Evolutionary conservation across 1,284 basidiomycete genomes (phyloP), one percentile per base, ranked within the genome.

Genomic region (Melampsora larici-populina): DNA sequence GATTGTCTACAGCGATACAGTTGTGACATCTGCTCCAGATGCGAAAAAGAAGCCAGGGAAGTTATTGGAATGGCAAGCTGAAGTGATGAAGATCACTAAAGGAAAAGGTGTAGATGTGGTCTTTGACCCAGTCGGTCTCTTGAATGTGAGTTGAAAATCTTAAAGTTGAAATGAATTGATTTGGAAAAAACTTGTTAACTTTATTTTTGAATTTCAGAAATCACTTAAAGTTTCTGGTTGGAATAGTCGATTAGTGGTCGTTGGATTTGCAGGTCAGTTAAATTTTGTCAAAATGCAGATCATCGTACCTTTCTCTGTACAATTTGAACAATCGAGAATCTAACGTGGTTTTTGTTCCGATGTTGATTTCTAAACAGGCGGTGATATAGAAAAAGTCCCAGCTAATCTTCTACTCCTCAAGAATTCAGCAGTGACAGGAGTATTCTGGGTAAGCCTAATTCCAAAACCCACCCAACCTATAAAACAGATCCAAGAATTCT

Each of bases 221-320:
- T 89, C 88, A 40, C 83, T 97, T 79, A 96, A 96, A 84, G 95
- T 93, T 83, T 93, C 96, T 78, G 92, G 91, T 0, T 97, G 94
- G 90, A 96, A 96, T 84, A 93, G 94, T 1, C 88, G 96, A 17
- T 89, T 92, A 3, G 82, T 98, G 26, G 92, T 98, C 33, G 90
- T 99, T 72, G 96, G 96, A 29, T 85, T 85, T 74, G 93, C 92
- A 8, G 90, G 89, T 13, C 8, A 40, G 36, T 11, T 6, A 40
- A 40, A 9, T 40, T 40, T 43, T 43, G 11, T 13, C 2, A 43
- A 13, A 9, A 43, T 13, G 43, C 15, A 43, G 11, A 8, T 3
- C 43, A 43, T 43, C 8, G 8, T 9, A 40, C 36, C 36, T 40
- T 40, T 40, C 36, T 11, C 36, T 40, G 43, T 43, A 11, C 11